These are phyloP conservation scores for Hirschfeldia incana DNA, from an alignment of 345 rosid species.

Conservation along the genomic window DNA sequence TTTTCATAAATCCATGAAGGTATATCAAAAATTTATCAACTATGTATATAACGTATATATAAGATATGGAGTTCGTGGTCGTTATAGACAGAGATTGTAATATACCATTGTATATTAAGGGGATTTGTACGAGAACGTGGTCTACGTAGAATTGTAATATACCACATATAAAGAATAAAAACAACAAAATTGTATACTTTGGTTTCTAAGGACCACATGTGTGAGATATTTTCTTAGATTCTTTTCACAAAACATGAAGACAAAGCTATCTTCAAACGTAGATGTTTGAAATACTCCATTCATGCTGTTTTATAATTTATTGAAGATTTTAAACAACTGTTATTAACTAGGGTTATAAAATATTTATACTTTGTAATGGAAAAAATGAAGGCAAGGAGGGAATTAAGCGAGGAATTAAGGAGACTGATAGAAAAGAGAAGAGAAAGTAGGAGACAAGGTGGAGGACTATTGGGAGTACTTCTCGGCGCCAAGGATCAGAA, in stretches of 20 bases:
- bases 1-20: constrained; percentile 82
- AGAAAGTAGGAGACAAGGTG: constrained; percentile 42
- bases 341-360: background rate
- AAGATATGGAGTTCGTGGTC: too few relatives aligned
- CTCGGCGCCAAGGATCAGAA: constrained; percentile 53
- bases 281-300: background rate
- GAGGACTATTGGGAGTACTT: constrained; percentile 68
- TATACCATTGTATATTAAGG: background rate
- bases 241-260: background rate
- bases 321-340: too few relatives aligned
- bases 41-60: background rate
- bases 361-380: background rate
- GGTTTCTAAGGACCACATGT: background rate
- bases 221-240: background rate
- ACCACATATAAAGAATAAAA: background rate
- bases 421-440: constrained; percentile 67
- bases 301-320: background rate
- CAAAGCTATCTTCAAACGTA: background rate
- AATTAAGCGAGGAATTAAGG: constrained; percentile 54
- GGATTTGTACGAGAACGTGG: constrained; percentile 1
- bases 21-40: constrained; percentile 8
- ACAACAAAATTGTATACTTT: background rate
- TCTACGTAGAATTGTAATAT: constrained; percentile 4
- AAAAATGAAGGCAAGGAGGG: constrained; percentile 65
- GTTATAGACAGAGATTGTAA: too few relatives aligned